Evolutionary conservation across 2,329 filamentous ascomycete genomes (phyloP), one percentile per base, ranked within the genome.

Genomic region (Lachnellula arida): DNA sequence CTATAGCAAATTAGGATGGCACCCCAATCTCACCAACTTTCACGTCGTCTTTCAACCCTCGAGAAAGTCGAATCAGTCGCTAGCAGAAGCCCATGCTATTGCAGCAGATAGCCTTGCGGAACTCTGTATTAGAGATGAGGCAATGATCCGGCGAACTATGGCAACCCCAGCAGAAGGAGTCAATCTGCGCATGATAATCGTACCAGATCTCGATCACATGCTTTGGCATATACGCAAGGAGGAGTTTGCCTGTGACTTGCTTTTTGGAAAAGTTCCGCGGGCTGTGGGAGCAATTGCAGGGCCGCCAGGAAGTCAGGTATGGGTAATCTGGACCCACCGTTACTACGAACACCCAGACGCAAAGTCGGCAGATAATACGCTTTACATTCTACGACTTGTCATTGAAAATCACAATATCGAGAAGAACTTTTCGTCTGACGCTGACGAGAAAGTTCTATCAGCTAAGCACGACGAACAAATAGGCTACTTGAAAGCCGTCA

Each of bases 181-280:
- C 39, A 74, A 76, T 60, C 78, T 76, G 22, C 71, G 73, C 14
- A 78, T 93, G 49, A 87, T 88, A 47, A 75, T 91, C 63, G 62
- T 84, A 46, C 88, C 89, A 0, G 82, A 89, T 66, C 72, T 81
- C 57, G 80, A 87, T 56, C 82, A 85, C n/a, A 78, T 91, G 62
- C 73, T 78, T 51, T 93, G 89, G 89, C 86, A 92, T 70, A 82
- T 89, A 69, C 82, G 84, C 56, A 83, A 91, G 50, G 90, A 96
- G 72, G 85, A 91, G 47, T 93, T 88, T 68, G 85, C 91, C 65
- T 81, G 80, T 6, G 77, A 80, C 55, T 79, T 81, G 60, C 74
- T 91, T 3, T 80, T 86, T 60, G 75, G 79, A 2, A 70, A 67
- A 62, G 9, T 57, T 1, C 86, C 88, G 0, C 66, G 75, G 1